Evolutionary conservation across 768 basidiomycete genomes (phyloP), one percentile per base, ranked within the genome.

Genomic region (Fomitopsis serialis): DNA sequence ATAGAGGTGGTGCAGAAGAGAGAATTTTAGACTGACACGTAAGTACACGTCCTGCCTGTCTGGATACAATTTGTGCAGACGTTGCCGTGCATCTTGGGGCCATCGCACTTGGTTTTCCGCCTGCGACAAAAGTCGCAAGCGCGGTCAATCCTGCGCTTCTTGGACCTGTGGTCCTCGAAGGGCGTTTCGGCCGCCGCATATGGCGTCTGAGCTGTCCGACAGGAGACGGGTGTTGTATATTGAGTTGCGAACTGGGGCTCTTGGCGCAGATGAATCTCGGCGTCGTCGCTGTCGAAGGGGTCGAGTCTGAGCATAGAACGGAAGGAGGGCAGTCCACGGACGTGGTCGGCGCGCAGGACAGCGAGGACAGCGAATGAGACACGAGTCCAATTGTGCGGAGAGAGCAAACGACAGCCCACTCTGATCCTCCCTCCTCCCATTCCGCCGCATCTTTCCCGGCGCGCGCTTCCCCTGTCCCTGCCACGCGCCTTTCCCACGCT

Each of bases 61-160:
- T 64, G 63, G 29, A 63, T 53, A 60, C 72, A 74, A 55, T 72
- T 74, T 34, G 70, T 67, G 60, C 72, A 74, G 46, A 68, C 58
- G 46, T 67, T 67, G 49, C 63, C 63, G n/a, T 60, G 63, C 65
- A 64, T 69, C 51, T 59, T 59, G 27, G 67, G 63, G 12, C 69
- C 68, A 48, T 70, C 69, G 43, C 70, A 70, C 49, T 64, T 59
- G 5, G 67, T 69, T 51, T 69, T 70, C 48, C 67, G 56, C 25
- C 61, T 58, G 11, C 69, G 64, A 56, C 69, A 70, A 52, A 65
- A 66, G 48, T 71, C 70, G 53, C 69, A 71, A 10, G 69, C 69
- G 17, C 69, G 60, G 17, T 70, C 69, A 21, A 66, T 44, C 51
- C 68, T 69, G 32, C 67, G 65, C 54, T 67, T 70, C 62, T 69